Conservation (phyloP, 768 basidiomycete species). For the Heimioporus sp. region DNA sequence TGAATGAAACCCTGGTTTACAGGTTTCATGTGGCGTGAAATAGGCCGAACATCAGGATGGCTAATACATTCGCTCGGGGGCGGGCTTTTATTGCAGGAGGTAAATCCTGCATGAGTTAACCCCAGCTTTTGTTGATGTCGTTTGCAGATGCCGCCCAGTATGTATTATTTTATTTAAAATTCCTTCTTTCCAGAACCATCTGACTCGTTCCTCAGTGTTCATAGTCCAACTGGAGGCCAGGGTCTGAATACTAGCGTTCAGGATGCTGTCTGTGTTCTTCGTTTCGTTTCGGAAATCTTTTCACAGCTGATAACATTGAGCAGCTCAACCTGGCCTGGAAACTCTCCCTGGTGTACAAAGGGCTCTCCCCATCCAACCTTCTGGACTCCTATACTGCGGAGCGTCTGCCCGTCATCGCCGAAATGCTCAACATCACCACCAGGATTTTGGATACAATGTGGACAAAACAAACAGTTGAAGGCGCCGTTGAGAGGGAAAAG, state of each 20-base stretch:
- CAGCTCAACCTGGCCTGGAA: conserved; percentile 48
- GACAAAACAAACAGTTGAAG: not conserved
- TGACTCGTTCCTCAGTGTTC: conserved; percentile 11
- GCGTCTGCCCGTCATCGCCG: conserved; percentile 44
- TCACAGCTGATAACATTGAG: not conserved
- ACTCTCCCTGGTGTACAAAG: conserved; percentile 40
- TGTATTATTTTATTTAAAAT: not conserved
- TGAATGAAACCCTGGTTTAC: not conserved
- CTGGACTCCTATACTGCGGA: conserved; percentile 44
- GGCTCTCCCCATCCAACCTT: conserved; percentile 32
- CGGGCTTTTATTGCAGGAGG: conserved; percentile 50
- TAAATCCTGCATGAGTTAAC: not conserved
- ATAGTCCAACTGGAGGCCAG: conserved; percentile 25
- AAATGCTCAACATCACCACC: conserved; percentile 44
- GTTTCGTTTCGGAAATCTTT: not conserved
- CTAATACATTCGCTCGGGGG: conserved; percentile 39
- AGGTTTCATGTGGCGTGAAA: not conserved
- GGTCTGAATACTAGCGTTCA: conserved; percentile 40
- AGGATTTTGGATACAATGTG: conserved; percentile 7
- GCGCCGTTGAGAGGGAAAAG: not conserved
- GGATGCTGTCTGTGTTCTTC: conserved; percentile 32
- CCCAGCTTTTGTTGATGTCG: not conserved
- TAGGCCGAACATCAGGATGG: conserved; percentile 51
- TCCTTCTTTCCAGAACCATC: no score
- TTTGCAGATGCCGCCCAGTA: conserved; percentile 46